Conservation (phyloP, 163 green algal genomes). For the Scenedesmus sp. region DNA sequence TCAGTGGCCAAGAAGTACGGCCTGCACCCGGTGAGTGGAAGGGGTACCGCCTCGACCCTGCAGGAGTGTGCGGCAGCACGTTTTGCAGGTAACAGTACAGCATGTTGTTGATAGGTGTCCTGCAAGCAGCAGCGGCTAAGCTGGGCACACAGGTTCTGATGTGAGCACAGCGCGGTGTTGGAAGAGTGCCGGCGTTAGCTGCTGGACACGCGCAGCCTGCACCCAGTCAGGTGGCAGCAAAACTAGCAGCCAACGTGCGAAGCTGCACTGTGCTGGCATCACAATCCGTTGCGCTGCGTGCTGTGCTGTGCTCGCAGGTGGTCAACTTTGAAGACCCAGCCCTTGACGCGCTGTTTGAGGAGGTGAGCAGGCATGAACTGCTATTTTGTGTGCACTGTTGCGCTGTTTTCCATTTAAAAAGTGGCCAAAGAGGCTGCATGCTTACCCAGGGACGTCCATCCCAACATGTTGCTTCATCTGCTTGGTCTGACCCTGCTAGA, state of each 20-base stretch:
- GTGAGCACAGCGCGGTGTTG: neutral
- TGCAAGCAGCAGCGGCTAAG: neutral
- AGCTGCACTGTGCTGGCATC: neutral
- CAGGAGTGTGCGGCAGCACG: neutral
- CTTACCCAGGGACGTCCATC: neutral
- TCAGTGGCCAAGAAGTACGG: conserved; percentile 69
- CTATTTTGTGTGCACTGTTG: too few species aligned
- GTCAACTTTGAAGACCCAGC: conserved; percentile 27
- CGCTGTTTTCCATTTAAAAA: too few species aligned
- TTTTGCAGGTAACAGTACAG: neutral
- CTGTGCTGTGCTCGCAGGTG: conserved; percentile 18
- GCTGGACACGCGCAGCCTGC: neutral
- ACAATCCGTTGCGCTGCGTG: neutral
- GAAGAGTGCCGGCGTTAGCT: neutral
- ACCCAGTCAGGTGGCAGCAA: neutral
- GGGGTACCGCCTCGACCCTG: neutral
- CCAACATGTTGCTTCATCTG: neutral
- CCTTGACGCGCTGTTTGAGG: conserved; percentile 32
- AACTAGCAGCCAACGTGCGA: neutral
- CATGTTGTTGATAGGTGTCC: neutral
- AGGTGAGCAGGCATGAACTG: neutral
- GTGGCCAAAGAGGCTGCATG: neutral
- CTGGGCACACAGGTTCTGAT: too few species aligned
- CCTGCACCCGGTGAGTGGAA: conserved; percentile 69
- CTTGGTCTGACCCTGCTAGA: too few species aligned